A percentile compares a stretch with the other conserved stretches of the same genome.
Evolutionary conservation across 257 asterid genomes (phyloP).

Genomic region (Salvia rosmarinus): DNA sequence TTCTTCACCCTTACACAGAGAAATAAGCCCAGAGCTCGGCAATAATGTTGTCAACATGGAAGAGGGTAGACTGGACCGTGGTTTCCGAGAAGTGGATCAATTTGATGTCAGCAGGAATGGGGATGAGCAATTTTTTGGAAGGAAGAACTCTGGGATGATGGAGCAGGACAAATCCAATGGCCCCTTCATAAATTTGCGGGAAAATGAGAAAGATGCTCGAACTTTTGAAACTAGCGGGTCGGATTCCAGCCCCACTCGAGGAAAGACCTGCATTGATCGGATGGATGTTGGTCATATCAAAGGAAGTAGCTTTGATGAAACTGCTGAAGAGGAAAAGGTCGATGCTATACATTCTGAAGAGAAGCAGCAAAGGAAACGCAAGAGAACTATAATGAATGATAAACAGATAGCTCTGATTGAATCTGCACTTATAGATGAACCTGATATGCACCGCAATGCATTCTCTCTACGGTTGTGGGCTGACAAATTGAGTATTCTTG

Average conservation of each 20-base stretch:
- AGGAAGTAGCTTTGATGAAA: constrained; percentile 54
- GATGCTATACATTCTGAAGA: constrained; percentile 68
- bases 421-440: constrained; percentile 76
- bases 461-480: constrained; percentile 66
- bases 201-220: constrained; percentile 55
- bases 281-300: constrained; percentile 57
- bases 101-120: constrained; percentile 44
- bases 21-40: constrained; percentile 44
- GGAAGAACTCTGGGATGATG: constrained; percentile 40
- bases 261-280: constrained; percentile 52
- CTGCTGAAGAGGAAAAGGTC: constrained; percentile 63
- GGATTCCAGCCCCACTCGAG: constrained; percentile 76
- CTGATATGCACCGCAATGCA: constrained; percentile 91
- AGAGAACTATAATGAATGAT: constrained; percentile 91
- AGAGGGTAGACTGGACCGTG: constrained; percentile 40
- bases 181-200: constrained; percentile 40
- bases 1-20: constrained; percentile 44
- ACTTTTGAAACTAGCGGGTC: constrained; percentile 74
- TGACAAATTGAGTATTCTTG: constrained; percentile 74
- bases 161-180: constrained; percentile 47
- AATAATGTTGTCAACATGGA: constrained; percentile 43
- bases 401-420: constrained; percentile 76
- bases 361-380: constrained; percentile 86
- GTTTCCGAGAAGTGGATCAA: constrained; percentile 47
- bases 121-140: constrained; percentile 45